Evolutionary conservation across 345 rosid species (phyloP), one percentile per base, ranked within the genome.

Genomic region (Linum trigynum): DNA sequence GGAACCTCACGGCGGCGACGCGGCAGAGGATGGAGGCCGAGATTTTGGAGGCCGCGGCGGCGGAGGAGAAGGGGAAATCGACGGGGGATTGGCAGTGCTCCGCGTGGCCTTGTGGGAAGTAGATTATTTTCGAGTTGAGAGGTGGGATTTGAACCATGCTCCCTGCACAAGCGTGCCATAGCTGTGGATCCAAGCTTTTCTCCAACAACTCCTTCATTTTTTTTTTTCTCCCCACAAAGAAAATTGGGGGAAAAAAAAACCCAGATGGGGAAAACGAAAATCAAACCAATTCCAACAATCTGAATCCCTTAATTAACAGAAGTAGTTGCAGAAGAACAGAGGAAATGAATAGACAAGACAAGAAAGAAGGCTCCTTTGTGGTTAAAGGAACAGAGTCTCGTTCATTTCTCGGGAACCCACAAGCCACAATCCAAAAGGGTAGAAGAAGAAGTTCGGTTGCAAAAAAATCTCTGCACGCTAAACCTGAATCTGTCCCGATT

Each of bases 161-260:
- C 0, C 65, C 65, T 62, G 65, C 65, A 62, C 65, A 62, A 7
- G 65, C 65, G 4, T 62, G 65, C 65, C 65, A 62, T 62, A 62
- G 65, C 50, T 62, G 65, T 39, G 65, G 65, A 39, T 62, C 65
- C n/a, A 62, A 39, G 48, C 65, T 62, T 32, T 40, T 62, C 50
- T n/a, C 35, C 35, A 17, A 6, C 14, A 14, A 7, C 7, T 37
- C 62, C 14, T 59, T 59, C 62, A 59, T 59, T 32, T 7, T 23
- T 23, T 23, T 23, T 23, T 1, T 23, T 23, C 32, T 23, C 32
- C 32, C 32, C 32, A 23, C 32, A 23, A 23, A 23, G 32, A 23
- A 23, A 48, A 48, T 9, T 48, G 3, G n/a, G n/a, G n/a, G n/a
- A n/a, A n/a, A 15, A 48, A 48, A 15, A 12, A 48, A 15, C 53